These are phyloP conservation scores for Syncephalastrum monosporum DNA, from an alignment of 371 early-diverging fungal species.

Conservation along the genomic window DNA sequence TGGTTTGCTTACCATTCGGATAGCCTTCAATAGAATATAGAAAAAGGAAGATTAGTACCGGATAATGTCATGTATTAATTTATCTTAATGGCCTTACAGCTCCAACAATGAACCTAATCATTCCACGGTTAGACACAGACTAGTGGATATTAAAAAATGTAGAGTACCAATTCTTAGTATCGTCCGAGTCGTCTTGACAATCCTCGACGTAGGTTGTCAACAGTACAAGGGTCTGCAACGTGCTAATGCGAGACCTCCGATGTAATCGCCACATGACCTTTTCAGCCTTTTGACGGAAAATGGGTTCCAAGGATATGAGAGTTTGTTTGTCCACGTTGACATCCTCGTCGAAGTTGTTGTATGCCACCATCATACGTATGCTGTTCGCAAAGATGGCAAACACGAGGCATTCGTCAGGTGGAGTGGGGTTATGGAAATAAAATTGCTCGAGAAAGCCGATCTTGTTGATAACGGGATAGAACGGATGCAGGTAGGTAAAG, in stretches of 20 bases:
- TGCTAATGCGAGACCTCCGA: slow-evolving; percentile 37
- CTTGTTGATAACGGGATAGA: slow-evolving; percentile 39
- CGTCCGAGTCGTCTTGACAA: slow-evolving; percentile 25
- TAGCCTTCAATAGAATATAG: slow-evolving; percentile 8
- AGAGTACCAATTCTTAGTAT: slow-evolving; percentile 31
- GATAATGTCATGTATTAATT: background rate
- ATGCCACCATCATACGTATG: slow-evolving; percentile 10
- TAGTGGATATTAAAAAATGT: background rate
- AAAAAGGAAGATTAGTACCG: background rate
- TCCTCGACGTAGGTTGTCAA: slow-evolving; percentile 31
- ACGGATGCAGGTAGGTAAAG: slow-evolving; percentile 32
- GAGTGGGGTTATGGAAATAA: slow-evolving; percentile 31
- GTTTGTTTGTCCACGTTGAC: slow-evolving; percentile 7
- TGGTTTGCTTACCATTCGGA: slow-evolving; percentile 25
- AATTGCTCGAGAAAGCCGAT: slow-evolving; percentile 38
- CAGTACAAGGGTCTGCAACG: slow-evolving; percentile 36
- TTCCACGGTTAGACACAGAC: background rate
- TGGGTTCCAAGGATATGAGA: slow-evolving; percentile 8
- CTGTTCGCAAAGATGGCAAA: slow-evolving; percentile 30
- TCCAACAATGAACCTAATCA: slow-evolving; percentile 11
- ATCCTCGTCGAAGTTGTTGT: slow-evolving; percentile 10
- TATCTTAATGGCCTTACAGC: slow-evolving; percentile 4
- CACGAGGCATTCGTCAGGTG: slow-evolving; percentile 33
- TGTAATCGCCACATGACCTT: slow-evolving; percentile 20
- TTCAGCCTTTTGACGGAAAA: slow-evolving; percentile 22